Conservation (phyloP, 441 rosid genomes). For the Isatis lusitanica region DNA sequence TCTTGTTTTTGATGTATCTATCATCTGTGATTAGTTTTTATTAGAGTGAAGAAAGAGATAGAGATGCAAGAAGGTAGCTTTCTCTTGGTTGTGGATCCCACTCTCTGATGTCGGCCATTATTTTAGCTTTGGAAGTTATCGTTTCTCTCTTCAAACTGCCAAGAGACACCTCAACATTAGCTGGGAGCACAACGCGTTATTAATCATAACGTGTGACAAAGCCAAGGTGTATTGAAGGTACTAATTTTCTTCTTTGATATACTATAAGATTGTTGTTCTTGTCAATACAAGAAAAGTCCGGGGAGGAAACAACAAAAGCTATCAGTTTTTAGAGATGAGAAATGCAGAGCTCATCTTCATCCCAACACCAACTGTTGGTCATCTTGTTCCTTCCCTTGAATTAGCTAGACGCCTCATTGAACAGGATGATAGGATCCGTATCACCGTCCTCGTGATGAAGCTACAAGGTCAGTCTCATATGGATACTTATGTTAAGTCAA, state of each 20-base stretch:
- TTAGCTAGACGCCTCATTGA: conserved; percentile 45
- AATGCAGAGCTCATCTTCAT: conserved; percentile 50
- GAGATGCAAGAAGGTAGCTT: conserved; percentile 10
- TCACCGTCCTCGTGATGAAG: conserved; percentile 51
- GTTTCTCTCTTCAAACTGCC: conserved; percentile 2
- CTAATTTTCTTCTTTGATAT: conserved; percentile 10
- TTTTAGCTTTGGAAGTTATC: background rate
- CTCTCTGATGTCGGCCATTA: background rate
- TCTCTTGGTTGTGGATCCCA: conserved; percentile 22
- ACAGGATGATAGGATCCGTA: conserved; percentile 36
- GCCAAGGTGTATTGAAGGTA: background rate
- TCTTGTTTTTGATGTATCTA: background rate
- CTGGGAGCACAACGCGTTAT: background rate
- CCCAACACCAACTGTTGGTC: conserved; percentile 51
- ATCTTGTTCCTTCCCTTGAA: conserved; percentile 49
- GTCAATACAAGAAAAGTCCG: background rate
- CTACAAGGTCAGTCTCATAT: conserved; percentile 26
- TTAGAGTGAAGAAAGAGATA: conserved; percentile 4
- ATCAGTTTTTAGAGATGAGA: conserved; percentile 8
- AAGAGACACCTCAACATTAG: conserved; percentile 22
- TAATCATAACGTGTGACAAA: background rate
- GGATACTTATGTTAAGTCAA: conserved; percentile 37
- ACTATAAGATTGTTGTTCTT: background rate
- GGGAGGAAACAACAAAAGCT: conserved; percentile 8
- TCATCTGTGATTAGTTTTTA: background rate